phyloP scores from a whole-genome alignment of 1,284 basidiomycete species.

The Moniliella sp. region DNA sequence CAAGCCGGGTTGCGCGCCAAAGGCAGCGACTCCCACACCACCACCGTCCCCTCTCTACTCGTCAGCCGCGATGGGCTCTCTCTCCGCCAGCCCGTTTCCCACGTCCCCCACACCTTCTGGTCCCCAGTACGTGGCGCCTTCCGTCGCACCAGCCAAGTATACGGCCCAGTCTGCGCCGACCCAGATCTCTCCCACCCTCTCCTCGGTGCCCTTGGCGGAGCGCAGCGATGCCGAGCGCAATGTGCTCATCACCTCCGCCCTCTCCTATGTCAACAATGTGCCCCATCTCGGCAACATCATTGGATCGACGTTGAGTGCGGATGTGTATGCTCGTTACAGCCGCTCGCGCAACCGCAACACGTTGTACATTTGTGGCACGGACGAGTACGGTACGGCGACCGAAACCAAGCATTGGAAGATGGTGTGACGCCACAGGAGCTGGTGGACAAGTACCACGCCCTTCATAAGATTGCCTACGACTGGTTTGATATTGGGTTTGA shows the following conservation, averaged over 20 bases:
- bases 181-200: too few species aligned
- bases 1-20: too few species aligned
- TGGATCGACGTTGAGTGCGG: slow-evolving; percentile 78
- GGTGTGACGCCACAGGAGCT: slow-evolving; percentile 63
- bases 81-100: too few species aligned
- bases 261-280: slow-evolving; percentile 95
- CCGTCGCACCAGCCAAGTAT: too few species aligned
- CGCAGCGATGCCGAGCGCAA: slow-evolving; percentile 21
- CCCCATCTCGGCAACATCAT: slow-evolving; percentile 98
- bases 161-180: too few species aligned
- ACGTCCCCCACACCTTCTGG: too few species aligned
- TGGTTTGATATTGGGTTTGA: slow-evolving; percentile 87
- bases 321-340: slow-evolving; percentile 73
- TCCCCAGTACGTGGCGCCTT: too few species aligned
- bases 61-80: too few species aligned
- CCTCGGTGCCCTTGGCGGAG: too few species aligned
- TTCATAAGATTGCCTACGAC: slow-evolving; percentile 79
- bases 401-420: slow-evolving; percentile 94
- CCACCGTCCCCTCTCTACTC: too few species aligned
- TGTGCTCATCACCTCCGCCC: slow-evolving; percentile 73
- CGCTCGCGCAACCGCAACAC: slow-evolving; percentile 40
- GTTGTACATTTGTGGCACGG: slow-evolving; percentile 80
- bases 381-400: slow-evolving; percentile 95
- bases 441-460: slow-evolving; percentile 74
- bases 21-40: too few species aligned